Evolutionary conservation across 352 stramenopile species (phyloP).

Genomic region (Globisporangium takayamanum): DNA sequence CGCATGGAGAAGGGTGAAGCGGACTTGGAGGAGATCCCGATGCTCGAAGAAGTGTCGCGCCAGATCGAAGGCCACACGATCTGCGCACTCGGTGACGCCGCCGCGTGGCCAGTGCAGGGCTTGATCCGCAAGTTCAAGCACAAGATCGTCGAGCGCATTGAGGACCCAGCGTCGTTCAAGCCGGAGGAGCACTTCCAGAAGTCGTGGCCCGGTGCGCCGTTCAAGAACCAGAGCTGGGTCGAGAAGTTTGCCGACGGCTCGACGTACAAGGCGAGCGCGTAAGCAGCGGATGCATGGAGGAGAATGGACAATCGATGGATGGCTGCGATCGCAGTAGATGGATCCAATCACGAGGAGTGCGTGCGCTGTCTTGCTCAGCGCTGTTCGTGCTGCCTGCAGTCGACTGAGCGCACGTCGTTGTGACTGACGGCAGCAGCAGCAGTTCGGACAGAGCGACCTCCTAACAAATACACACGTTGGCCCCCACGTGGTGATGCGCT

Average conservation of each 20-base stretch:
- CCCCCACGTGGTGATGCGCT: too few relatives aligned
- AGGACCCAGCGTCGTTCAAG: constrained; percentile 94
- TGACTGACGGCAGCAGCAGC: too few relatives aligned
- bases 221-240: constrained; percentile 95
- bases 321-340: neutral
- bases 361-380: too few relatives aligned
- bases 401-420: too few relatives aligned
- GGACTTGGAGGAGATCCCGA: constrained; percentile 97
- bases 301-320: neutral
- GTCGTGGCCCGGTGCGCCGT: constrained; percentile 93
- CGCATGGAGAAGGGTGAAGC: constrained; percentile 98
- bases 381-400: too few relatives aligned
- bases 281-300: constrained; percentile 11
- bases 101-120: constrained; percentile 99
- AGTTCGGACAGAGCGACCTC: too few relatives aligned
- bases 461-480: too few relatives aligned
- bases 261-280: constrained; percentile 80
- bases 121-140: constrained; percentile 98
- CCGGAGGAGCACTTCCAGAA: constrained; percentile 92
- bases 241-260: constrained; percentile 90
- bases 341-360: too few relatives aligned
- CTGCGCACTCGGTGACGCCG: constrained; percentile 98
- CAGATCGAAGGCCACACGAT: constrained; percentile 99
- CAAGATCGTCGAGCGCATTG: constrained; percentile 97
- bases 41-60: constrained; percentile 99